Conservation (phyloP, 306 rosid genomes). For the Macrotyloma uniflorum region DNA sequence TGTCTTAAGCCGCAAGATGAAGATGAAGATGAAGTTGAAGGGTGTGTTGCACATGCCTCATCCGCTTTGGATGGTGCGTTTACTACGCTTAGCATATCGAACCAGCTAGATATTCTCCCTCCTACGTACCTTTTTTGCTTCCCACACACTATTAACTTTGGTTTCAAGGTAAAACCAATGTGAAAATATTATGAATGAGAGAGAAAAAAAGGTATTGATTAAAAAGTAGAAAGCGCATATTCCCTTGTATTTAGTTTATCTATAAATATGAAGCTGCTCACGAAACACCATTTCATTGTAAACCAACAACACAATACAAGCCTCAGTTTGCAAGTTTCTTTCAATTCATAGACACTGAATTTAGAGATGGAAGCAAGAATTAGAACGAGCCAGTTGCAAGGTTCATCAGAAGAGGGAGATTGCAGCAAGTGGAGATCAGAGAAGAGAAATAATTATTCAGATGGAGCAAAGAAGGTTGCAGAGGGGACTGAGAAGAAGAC, state of each 20-base stretch:
- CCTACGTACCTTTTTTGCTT: background rate
- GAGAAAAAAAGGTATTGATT: background rate
- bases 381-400: constrained; percentile 41
- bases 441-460: constrained; percentile 1
- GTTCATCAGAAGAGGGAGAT: constrained; percentile 1
- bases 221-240: background rate
- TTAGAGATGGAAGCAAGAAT: background rate
- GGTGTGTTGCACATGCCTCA: constrained; percentile 32
- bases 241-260: background rate
- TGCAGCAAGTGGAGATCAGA: constrained; percentile 32
- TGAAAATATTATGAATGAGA: background rate
- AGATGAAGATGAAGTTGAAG: constrained; percentile 34
- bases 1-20: constrained; percentile 53
- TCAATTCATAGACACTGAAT: too few relatives aligned
- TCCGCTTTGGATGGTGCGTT: background rate
- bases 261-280: constrained; percentile 32
- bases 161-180: constrained; percentile 7
- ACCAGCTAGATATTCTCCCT: constrained; percentile 1
- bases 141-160: constrained; percentile 32
- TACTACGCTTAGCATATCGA: constrained; percentile 23
- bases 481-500: background rate
- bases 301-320: background rate
- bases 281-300: constrained; percentile 29
- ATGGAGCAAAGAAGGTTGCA: constrained; percentile 30
- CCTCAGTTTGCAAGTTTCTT: background rate